These are phyloP conservation scores for Aspergillus niger DNA, from an alignment of 2,329 filamentous ascomycete species.

Conservation along the genomic window DNA sequence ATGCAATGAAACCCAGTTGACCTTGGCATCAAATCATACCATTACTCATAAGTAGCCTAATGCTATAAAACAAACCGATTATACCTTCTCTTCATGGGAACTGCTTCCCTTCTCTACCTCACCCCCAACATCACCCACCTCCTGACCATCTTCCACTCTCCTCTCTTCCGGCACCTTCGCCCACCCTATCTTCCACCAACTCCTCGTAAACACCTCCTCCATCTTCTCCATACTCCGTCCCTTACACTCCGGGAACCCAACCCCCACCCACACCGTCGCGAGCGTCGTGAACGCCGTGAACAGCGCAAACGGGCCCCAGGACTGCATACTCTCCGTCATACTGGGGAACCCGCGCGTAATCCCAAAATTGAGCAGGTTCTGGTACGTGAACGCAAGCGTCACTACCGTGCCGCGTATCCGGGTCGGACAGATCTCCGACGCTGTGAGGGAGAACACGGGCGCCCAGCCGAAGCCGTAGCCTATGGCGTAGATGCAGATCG, in stretches of 20 bases:
- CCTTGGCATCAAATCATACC: too few relatives aligned
- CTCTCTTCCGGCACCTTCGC: background rate
- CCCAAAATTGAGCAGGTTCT: slow-evolving; percentile 26
- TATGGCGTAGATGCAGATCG: slow-evolving; percentile 26
- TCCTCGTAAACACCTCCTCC: background rate
- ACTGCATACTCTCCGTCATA: slow-evolving; percentile 21
- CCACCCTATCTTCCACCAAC: background rate
- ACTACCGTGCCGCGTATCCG: slow-evolving; percentile 21
- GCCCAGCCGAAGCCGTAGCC: slow-evolving; percentile 27
- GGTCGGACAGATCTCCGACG: slow-evolving; percentile 26
- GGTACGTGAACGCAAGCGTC: slow-evolving; percentile 24
- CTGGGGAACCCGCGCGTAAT: slow-evolving; percentile 23
- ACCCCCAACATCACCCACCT: background rate
- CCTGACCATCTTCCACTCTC: background rate
- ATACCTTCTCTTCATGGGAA: background rate
- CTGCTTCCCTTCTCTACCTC: background rate
- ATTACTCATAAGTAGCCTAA: too few relatives aligned
- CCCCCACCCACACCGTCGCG: slow-evolving; percentile 20
- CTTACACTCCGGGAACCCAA: slow-evolving; percentile 24
- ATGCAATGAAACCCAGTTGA: too few relatives aligned
- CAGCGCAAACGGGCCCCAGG: slow-evolving; percentile 24
- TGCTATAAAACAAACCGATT: too few relatives aligned
- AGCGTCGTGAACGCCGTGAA: slow-evolving; percentile 20
- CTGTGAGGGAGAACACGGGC: slow-evolving; percentile 22
- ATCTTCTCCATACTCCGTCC: slow-evolving; percentile 21